A percentile compares a stretch with the other conserved stretches of the same genome.
Evolutionary conservation across 768 basidiomycete genomes (phyloP).

Genomic region (Russula lepida): DNA sequence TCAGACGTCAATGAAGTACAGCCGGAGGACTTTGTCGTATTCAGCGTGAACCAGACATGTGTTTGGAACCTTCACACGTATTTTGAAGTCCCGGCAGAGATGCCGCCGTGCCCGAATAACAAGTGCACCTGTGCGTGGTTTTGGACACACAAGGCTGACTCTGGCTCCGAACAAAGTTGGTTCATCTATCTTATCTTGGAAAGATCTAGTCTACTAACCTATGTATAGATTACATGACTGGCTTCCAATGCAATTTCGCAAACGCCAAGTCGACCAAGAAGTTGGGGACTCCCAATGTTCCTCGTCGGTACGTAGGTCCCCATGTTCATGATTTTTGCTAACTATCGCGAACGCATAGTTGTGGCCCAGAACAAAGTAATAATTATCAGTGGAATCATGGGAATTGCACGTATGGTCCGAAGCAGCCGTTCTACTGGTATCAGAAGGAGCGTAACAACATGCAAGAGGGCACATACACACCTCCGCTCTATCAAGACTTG

Average conservation of each 20-base stretch:
- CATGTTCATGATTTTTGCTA: too few relatives aligned
- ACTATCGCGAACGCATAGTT: slow-evolving; percentile 18
- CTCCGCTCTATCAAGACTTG: slow-evolving; percentile 31
- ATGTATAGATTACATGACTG: slow-evolving; percentile 31
- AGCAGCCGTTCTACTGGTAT: slow-evolving; percentile 35
- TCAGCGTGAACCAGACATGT: slow-evolving; percentile 37
- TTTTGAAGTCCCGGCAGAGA: slow-evolving; percentile 35
- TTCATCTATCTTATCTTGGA: background rate
- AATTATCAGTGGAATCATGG: slow-evolving; percentile 21
- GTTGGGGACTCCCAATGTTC: slow-evolving; percentile 28
- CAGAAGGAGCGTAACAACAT: slow-evolving; percentile 34
- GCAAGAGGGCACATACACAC: slow-evolving; percentile 26
- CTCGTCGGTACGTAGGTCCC: slow-evolving; percentile 24
- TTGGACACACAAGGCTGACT: slow-evolving; percentile 33
- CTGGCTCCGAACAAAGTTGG: slow-evolving; percentile 32
- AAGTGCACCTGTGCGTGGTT: slow-evolving; percentile 39
- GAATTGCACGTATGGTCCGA: slow-evolving; percentile 36
- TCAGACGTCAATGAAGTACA: slow-evolving; percentile 29
- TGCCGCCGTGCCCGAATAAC: slow-evolving; percentile 37
- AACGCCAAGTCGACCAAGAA: slow-evolving; percentile 26
- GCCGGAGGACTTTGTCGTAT: slow-evolving; percentile 37
- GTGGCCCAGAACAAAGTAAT: slow-evolving; percentile 28
- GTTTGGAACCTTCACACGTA: slow-evolving; percentile 34
- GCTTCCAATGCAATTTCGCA: slow-evolving; percentile 34
- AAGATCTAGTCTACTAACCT: background rate